phyloP scores from a whole-genome alignment of 768 basidiomycete genomes.

The Xanthoconium stramineum region DNA sequence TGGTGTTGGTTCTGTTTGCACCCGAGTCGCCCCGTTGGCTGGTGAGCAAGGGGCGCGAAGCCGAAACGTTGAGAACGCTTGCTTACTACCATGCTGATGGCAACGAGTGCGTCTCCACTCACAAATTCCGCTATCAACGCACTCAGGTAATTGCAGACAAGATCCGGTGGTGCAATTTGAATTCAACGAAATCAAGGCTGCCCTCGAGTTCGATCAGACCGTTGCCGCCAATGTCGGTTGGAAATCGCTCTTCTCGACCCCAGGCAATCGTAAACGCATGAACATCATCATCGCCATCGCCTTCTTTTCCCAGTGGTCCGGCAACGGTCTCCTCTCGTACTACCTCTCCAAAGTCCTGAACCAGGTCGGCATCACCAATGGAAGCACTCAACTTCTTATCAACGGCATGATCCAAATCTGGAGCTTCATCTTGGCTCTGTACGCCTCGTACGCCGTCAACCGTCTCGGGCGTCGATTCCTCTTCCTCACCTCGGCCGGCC shows the following conservation, averaged over 20 bases:
- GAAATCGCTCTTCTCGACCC: conserved; percentile 62
- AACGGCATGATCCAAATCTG: conserved; percentile 60
- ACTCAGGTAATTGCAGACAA: conserved; percentile 30
- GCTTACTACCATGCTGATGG: conserved; percentile 84
- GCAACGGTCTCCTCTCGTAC: conserved; percentile 69
- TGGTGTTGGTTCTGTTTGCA: conserved; percentile 60
- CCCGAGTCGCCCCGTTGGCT: conserved; percentile 87
- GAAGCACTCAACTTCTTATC: conserved; percentile 55
- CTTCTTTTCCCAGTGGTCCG: conserved; percentile 75
- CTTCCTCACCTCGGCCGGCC: conserved; percentile 53
- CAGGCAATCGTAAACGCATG: conserved; percentile 69
- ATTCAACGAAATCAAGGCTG: conserved; percentile 79
- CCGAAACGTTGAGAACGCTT: conserved; percentile 61
- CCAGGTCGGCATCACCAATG: conserved; percentile 55
- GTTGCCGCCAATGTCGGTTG: conserved; percentile 62
- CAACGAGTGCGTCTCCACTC: conserved; percentile 42
- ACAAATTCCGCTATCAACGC: background rate
- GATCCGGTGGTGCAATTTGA: conserved; percentile 72
- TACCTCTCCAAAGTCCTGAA: conserved; percentile 70
- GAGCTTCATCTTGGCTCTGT: conserved; percentile 18
- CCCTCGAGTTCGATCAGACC: conserved; percentile 63
- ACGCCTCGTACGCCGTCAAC: conserved; percentile 42
- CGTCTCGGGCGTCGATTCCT: conserved; percentile 62
- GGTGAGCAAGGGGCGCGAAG: conserved; percentile 68
- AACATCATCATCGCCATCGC: conserved; percentile 63